A percentile compares a stretch with the other conserved stretches of the same genome.
Evolutionary conservation across 768 basidiomycete genomes (phyloP).

Genomic region (Dentipellis fragilis): DNA sequence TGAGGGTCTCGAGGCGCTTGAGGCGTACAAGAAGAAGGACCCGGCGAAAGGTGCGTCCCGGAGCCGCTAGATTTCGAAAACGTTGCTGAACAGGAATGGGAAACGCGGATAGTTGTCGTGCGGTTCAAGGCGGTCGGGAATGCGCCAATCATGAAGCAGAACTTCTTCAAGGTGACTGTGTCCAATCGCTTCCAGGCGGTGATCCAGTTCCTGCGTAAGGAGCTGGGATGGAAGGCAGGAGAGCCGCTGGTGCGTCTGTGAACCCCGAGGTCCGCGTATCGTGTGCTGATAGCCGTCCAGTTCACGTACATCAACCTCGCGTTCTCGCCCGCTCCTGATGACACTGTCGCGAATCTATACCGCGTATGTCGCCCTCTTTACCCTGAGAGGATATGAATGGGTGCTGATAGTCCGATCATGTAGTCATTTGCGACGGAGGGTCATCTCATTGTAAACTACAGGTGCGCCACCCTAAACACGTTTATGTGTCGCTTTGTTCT

Average conservation of each 20-base stretch:
- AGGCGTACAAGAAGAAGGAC: conserved; percentile 83
- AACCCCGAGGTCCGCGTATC: neutral
- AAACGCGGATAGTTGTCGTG: conserved; percentile 60
- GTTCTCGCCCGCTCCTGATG: conserved; percentile 70
- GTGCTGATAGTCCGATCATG: neutral
- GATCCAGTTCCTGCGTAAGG: conserved; percentile 84
- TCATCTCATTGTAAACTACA: conserved; percentile 61
- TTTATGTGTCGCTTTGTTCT: neutral
- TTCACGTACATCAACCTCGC: conserved; percentile 75
- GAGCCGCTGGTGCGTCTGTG: conserved; percentile 68
- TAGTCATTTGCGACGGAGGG: conserved; percentile 55
- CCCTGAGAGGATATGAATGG: neutral
- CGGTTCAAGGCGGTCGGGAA: conserved; percentile 97
- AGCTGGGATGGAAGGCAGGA: conserved; percentile 76
- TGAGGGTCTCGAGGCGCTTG: conserved; percentile 63
- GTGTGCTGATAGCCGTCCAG: conserved; percentile 21
- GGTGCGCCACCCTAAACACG: conserved; percentile 22
- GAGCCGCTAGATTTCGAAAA: neutral
- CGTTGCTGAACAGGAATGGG: neutral
- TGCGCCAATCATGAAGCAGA: conserved; percentile 98
- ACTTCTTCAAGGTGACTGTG: conserved; percentile 95
- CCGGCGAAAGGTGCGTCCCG: conserved; percentile 52
- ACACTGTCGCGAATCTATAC: conserved; percentile 61
- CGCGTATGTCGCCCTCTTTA: conserved; percentile 17
- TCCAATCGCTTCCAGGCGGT: conserved; percentile 93